Conservation (phyloP, 1,139 yeast species). For the Taphrina communis region DNA sequence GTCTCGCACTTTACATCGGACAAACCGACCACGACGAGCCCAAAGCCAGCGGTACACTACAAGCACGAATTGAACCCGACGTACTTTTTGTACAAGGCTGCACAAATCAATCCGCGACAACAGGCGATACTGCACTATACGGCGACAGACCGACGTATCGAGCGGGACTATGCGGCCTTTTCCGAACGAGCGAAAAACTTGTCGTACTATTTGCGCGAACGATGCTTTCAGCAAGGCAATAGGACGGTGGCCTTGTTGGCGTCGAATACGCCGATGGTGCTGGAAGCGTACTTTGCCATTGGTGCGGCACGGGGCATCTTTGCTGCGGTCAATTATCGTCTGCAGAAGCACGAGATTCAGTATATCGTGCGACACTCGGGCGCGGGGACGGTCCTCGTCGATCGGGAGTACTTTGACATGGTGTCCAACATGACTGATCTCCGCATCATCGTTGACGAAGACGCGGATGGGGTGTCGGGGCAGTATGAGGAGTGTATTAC, state of each 20-base stretch:
- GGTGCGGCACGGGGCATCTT: slow-evolving; percentile 52
- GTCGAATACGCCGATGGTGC: slow-evolving; percentile 54
- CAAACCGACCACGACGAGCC: not conserved
- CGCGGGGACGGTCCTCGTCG: slow-evolving; percentile 52
- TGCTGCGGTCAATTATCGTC: slow-evolving; percentile 53
- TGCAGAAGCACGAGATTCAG: slow-evolving; percentile 51
- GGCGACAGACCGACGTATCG: slow-evolving; percentile 47
- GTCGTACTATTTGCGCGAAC: slow-evolving; percentile 50
- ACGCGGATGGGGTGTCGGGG: slow-evolving; percentile 46
- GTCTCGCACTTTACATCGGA: not conserved
- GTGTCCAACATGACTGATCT: slow-evolving; percentile 46
- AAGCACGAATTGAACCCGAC: slow-evolving; percentile 53
- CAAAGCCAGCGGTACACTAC: slow-evolving; percentile 42
- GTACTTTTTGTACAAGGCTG: slow-evolving; percentile 52
- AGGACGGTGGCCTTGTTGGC: slow-evolving; percentile 52
- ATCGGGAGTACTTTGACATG: slow-evolving; percentile 50
- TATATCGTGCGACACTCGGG: slow-evolving; percentile 51
- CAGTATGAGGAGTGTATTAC: slow-evolving; percentile 48
- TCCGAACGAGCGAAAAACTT: slow-evolving; percentile 50
- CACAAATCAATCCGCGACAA: slow-evolving; percentile 52
- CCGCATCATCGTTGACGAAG: slow-evolving; percentile 50
- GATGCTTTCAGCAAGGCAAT: slow-evolving; percentile 46
- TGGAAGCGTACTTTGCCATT: slow-evolving; percentile 53
- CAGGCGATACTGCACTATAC: slow-evolving; percentile 51
- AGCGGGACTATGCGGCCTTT: slow-evolving; percentile 50